phyloP scores from a whole-genome alignment of 2,329 filamentous ascomycete species.

The Beauveria varroae region DNA sequence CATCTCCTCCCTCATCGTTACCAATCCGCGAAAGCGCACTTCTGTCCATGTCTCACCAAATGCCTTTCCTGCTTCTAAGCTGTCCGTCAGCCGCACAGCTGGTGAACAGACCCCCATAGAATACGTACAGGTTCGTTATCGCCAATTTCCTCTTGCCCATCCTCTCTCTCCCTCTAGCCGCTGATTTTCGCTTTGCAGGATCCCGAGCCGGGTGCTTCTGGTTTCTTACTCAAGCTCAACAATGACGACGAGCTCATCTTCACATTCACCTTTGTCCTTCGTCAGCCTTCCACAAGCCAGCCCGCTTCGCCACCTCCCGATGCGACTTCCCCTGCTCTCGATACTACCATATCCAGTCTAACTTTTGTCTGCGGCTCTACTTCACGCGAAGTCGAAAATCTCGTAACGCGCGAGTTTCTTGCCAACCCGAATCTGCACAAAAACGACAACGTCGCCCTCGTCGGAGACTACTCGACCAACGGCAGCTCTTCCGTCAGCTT shows the following conservation, averaged over 20 bases:
- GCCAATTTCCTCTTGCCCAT: conserved; percentile 10
- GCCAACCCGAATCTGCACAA: conserved; percentile 96
- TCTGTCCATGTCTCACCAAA: conserved; percentile 77
- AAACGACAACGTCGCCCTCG: conserved; percentile 87
- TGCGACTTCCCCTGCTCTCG: conserved; percentile 48
- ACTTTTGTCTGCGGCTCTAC: conserved; percentile 90
- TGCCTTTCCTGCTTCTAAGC: conserved; percentile 74
- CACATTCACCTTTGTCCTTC: conserved; percentile 82
- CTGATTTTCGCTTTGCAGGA: conserved; percentile 51
- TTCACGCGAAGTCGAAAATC: conserved; percentile 78
- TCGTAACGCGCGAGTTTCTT: conserved; percentile 92
- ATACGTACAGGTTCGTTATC: conserved; percentile 72
- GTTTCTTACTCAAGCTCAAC: conserved; percentile 76
- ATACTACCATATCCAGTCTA: conserved; percentile 78
- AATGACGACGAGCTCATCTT: conserved; percentile 92
- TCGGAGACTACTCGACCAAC: conserved; percentile 83
- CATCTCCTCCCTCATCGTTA: conserved; percentile 75
- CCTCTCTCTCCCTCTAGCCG: conserved; percentile 13
- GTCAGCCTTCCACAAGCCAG: conserved; percentile 46
- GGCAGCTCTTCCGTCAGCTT: conserved; percentile 82
- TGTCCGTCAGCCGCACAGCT: conserved; percentile 62
- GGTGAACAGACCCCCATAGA: conserved; percentile 74
- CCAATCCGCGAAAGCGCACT: conserved; percentile 69
- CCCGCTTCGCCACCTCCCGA: conserved; percentile 47
- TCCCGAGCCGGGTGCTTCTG: conserved; percentile 59